Evolutionary conservation across 257 asterid genomes (phyloP), one percentile per base, ranked within the genome.

Genomic region (Scutellaria barbata): DNA sequence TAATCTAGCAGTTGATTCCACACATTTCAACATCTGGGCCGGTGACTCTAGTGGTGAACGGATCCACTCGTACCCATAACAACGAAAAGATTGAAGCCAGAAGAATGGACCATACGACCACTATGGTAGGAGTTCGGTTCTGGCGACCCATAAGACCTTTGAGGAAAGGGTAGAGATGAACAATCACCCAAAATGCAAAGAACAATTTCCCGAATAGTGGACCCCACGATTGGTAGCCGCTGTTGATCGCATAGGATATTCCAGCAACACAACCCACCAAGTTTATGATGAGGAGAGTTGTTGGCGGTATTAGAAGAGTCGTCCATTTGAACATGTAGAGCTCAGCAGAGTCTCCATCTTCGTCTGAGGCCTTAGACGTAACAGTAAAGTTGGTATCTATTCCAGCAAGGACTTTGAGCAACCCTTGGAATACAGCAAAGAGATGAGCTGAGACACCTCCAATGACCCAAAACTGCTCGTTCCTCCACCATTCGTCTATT

Each of bases 281-380:
- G 89, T 92, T 92, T 45, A 92, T 61, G 25, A 92, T 81, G 80
- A 92, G 95, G 60, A 92, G 92, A 13, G 98, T 92, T 0, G 96
- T 92, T 1, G 98, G 98, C 5, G 96, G 96, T 66, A 92, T 89
- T 4, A 92, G 84, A 37, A 92, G 92, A 4, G 98, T 86, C 1
- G 98, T 92, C 98, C 98, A 92, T 67, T 92, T 92, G 88, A 92
- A 89, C 96, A 92, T 9, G 88, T 92, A 92, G 33, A 92, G 98
- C 83, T 92, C 98, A 0, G 96, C 42, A 75, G 79, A 92, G 75
- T 92, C 98, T 18, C 96, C 98, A 3, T 86, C 98, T 73, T 92
- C 98, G 22, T 92, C 98, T 40, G 87, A 74, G 43, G 96, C 96
- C 84, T 92, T 92, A 17, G 98, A 92, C 16, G 98, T 92, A 81